Percentiles rank a stretch among this genome's conserved stretches.
Evolutionary conservation across 441 rosid genomes (phyloP).

Genomic region (Erodium trifolium): DNA sequence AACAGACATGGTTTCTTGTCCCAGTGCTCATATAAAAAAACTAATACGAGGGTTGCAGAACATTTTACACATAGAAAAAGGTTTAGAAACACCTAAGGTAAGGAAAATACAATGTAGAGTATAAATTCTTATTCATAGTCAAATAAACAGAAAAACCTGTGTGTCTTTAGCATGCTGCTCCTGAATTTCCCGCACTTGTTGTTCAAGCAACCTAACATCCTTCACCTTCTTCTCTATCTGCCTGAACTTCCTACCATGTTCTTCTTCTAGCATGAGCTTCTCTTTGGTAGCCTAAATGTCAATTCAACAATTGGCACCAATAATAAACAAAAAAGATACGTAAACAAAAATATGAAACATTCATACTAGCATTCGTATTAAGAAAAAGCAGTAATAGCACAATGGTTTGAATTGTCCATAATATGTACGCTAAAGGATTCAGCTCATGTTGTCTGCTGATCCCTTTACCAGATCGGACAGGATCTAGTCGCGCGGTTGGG

Average conservation of each 20-base stretch:
- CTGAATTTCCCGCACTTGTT: slow-evolving; percentile 59
- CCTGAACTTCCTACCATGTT: slow-evolving; percentile 35
- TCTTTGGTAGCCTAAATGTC: slow-evolving; percentile 55
- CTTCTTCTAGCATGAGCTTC: slow-evolving; percentile 52
- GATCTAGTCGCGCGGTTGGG: background rate
- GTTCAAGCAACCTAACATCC: slow-evolving; percentile 46
- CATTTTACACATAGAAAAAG: background rate
- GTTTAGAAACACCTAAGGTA: background rate
- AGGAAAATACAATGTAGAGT: background rate
- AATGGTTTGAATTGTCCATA: background rate
- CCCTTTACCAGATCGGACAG: background rate
- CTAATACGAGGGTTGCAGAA: background rate
- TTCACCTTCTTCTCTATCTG: slow-evolving; percentile 38
- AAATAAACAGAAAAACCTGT: slow-evolving; percentile 48
- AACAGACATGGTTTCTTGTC: slow-evolving; percentile 1
- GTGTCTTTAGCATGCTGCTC: slow-evolving; percentile 63
- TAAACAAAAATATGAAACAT: background rate
- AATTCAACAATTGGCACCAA: slow-evolving; percentile 17
- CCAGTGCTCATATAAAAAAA: background rate
- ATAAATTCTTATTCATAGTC: slow-evolving; percentile 2
- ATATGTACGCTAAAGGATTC: background rate
- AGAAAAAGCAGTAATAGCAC: background rate
- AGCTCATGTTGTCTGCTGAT: background rate
- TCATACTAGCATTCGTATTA: slow-evolving; percentile 7
- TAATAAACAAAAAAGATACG: background rate